These are phyloP conservation scores for Austroboletus festivus DNA, from an alignment of 768 basidiomycete species.

Conservation along the genomic window DNA sequence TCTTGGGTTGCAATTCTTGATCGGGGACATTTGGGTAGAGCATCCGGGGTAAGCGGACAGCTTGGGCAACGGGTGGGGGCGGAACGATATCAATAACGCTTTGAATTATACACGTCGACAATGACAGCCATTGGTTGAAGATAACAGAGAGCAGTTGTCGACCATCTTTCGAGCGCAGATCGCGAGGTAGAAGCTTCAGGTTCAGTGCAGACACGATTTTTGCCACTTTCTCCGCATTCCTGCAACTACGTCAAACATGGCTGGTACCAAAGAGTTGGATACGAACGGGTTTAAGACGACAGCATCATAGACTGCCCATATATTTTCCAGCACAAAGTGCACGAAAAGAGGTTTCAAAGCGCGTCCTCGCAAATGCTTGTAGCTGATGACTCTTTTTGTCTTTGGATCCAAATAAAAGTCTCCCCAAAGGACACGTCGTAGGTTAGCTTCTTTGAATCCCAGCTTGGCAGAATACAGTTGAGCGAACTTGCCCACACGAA, in stretches of 20 bases:
- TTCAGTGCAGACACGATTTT: constrained; percentile 85
- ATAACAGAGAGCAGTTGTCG: constrained; percentile 80
- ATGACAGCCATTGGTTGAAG: constrained; percentile 93
- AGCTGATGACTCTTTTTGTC: constrained; percentile 85
- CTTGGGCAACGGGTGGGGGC: constrained; percentile 78
- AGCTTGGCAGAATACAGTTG: constrained; percentile 88
- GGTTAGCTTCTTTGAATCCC: constrained; percentile 82
- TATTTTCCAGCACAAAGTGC: constrained; percentile 94
- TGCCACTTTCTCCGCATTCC: constrained; percentile 82
- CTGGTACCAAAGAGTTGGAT: neutral
- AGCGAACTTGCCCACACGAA: constrained; percentile 90
- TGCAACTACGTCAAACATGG: constrained; percentile 33
- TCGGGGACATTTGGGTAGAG: constrained; percentile 78
- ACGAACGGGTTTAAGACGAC: constrained; percentile 87
- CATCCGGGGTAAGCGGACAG: constrained; percentile 84
- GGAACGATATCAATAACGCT: constrained; percentile 92
- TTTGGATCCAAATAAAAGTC: constrained; percentile 97
- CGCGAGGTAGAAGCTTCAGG: constrained; percentile 82
- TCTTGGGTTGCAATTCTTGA: constrained; percentile 56
- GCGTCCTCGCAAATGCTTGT: constrained; percentile 86
- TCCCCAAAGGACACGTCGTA: constrained; percentile 90
- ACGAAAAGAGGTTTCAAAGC: constrained; percentile 93
- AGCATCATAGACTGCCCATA: constrained; percentile 96
- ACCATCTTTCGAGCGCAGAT: constrained; percentile 88
- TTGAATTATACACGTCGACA: constrained; percentile 92